Evolutionary conservation across 208 protist genomes (phyloP).

Genomic region (Leishmania turanica): DNA sequence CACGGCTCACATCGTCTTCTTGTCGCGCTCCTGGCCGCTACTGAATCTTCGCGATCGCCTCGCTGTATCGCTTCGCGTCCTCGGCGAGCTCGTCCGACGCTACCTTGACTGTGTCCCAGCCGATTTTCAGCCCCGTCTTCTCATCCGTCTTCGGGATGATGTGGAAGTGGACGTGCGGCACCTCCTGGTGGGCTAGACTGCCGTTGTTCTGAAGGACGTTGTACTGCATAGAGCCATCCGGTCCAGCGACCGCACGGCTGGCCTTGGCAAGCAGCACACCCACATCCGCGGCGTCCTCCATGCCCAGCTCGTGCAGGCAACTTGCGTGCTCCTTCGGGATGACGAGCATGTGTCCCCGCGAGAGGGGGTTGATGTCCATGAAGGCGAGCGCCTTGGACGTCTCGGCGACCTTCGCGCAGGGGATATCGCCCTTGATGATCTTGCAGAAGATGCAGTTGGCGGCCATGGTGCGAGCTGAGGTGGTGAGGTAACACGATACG

Average conservation of each 20-base stretch:
- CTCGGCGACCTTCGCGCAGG: constrained; percentile 88
- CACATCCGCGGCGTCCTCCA: constrained; percentile 73
- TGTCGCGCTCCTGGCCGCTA: neutral
- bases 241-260: constrained; percentile 63
- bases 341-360: constrained; percentile 80
- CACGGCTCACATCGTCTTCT: neutral
- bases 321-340: constrained; percentile 86
- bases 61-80: constrained; percentile 63
- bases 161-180: constrained; percentile 95
- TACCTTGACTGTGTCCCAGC: constrained; percentile 68
- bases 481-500: neutral
- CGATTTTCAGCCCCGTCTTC: constrained; percentile 63
- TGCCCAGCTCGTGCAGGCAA: constrained; percentile 76
- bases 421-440: constrained; percentile 79
- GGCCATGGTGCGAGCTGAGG: constrained; percentile 21
- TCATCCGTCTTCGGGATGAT: constrained; percentile 88
- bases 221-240: constrained; percentile 75
- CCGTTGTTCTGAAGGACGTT: constrained; percentile 96
- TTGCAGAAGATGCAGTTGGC: constrained; percentile 87
- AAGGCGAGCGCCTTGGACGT: constrained; percentile 81
- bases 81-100: constrained; percentile 61
- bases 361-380: constrained; percentile 90
- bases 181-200: constrained; percentile 88
- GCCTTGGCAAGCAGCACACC: constrained; percentile 60
- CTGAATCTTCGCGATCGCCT: constrained; percentile 62